Conservation (phyloP, 768 basidiomycete species). For the Fibroporia radiculosa region DNA sequence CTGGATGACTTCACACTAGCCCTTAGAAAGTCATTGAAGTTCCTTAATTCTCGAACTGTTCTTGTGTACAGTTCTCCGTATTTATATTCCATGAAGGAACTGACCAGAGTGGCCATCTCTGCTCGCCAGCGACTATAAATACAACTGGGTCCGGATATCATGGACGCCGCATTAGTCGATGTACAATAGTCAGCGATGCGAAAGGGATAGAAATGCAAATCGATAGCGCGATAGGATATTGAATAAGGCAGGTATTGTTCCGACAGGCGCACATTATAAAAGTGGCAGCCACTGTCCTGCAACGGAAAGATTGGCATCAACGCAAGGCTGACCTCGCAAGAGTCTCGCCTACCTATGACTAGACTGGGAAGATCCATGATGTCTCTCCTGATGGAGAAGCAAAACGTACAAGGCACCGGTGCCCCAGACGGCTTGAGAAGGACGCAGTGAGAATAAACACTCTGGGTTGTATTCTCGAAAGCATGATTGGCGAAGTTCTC, state of each 20-base stretch:
- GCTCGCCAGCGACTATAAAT: not conserved
- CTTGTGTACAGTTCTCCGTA: constrained; percentile 1
- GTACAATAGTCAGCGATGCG: not conserved
- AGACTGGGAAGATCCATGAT: constrained; percentile 85
- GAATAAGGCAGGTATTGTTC: not conserved
- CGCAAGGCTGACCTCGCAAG: constrained; percentile 2
- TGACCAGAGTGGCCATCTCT: not conserved
- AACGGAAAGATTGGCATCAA: not conserved
- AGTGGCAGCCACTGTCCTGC: constrained; percentile 85
- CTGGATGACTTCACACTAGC: not conserved
- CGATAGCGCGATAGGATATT: constrained; percentile 4
- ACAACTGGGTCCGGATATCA: not conserved
- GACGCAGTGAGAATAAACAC: constrained; percentile 89
- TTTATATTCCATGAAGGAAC: too few relatives aligned
- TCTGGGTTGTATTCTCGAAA: constrained; percentile 95
- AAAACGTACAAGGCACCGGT: constrained; percentile 88
- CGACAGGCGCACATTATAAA: constrained; percentile 31
- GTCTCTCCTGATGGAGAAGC: constrained; percentile 92
- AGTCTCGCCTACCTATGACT: constrained; percentile 80
- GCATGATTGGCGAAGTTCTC: constrained; percentile 96
- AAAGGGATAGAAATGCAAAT: constrained; percentile 1
- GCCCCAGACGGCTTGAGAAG: constrained; percentile 78
- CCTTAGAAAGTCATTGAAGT: not conserved
- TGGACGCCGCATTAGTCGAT: not conserved
- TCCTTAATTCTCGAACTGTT: not conserved